Evolutionary conservation across 2,329 filamentous ascomycete genomes (phyloP), one percentile per base, ranked within the genome.

Genomic region (Arthrobotrys pseudoclavata): DNA sequence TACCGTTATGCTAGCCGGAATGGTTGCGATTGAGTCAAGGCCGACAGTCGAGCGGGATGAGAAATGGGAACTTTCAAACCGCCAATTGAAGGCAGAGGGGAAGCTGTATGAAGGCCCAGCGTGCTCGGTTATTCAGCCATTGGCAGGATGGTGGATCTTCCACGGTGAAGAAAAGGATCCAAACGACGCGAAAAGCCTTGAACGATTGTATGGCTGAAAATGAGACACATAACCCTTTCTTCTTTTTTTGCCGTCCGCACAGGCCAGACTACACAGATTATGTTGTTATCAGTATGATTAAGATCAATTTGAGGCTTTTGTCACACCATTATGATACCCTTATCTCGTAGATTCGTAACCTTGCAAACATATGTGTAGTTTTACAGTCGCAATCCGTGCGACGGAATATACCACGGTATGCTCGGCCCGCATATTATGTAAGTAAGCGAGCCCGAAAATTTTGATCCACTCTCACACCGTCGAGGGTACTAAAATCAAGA

Each of bases 1-100:
- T 12, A 76, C 80, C 2, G 64, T 37, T 2, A 82, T 83, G 81
- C 63, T 84, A 3, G 84, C 83, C 26, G 83, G 83, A 3, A 81
- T 81, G 5, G 69, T 84, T 2, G 83, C 68, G 4, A 34, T 78
- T 5, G 69, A 78, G 22, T 53, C 72, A 4, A 61, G 72, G 18
- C 57, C 72, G n/a, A 37, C 48, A 12, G 57, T 76, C 15, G 60
- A 76, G 45, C 48, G 72, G 20, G 72, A 76, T 70, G 66, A 69
- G 42, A 55, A 62, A 24, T 76, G 72, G 72, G 72, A 76, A 37
- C 60, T 40, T n/a, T 13, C 37, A 13, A 76, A 76, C 18, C 60
- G 18, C 15, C 29, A 60, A 53, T 47, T 52, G 34, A 76, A 50
- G 24, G 40, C 66, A 2, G 52, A 76, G 13, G 72, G 60, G 18